A percentile compares a stretch with the other conserved stretches of the same genome.
Conservation (phyloP, 2,329 filamentous ascomycete genomes). For the Paraconiothyrium sp. region DNA sequence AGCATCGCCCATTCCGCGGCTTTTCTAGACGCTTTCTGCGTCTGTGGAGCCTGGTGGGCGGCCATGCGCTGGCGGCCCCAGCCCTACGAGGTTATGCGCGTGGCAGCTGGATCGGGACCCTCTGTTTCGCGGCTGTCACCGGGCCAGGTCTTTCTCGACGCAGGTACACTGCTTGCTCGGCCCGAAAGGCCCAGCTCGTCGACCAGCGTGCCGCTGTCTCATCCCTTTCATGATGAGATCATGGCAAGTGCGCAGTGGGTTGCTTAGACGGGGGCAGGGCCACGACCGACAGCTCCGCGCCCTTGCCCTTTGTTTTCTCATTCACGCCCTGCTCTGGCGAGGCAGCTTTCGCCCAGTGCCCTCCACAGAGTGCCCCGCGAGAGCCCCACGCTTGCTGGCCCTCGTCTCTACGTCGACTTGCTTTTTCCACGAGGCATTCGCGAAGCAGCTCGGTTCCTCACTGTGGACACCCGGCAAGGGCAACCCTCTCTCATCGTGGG, state of each 20-base stretch:
- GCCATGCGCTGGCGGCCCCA: conserved; percentile 36
- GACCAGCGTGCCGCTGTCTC: conserved; percentile 36
- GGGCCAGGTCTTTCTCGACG: conserved; percentile 25
- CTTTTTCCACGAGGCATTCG: conserved; percentile 8
- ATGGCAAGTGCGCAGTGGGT: conserved; percentile 17
- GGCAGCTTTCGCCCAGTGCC: not conserved
- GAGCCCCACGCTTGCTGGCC: conserved; percentile 25
- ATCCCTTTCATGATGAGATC: conserved; percentile 15
- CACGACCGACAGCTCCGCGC: conserved; percentile 17
- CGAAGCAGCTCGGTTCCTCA: not conserved
- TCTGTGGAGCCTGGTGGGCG: conserved; percentile 30
- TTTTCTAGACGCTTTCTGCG: conserved; percentile 37
- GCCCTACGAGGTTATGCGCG: conserved; percentile 21
- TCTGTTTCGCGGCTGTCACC: conserved; percentile 30
- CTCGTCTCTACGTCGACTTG: not conserved
- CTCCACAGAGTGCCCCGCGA: conserved; percentile 18
- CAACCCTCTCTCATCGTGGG: not conserved
- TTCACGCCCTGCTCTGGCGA: conserved; percentile 16
- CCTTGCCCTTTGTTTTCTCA: conserved; percentile 18
- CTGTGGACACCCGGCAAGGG: not conserved
- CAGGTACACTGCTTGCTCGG: conserved; percentile 36
- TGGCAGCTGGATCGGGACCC: conserved; percentile 30
- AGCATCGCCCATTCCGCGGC: conserved; percentile 33
- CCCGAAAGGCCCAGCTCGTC: conserved; percentile 18
- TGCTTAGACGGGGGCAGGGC: conserved; percentile 21